Evolutionary conservation across 2,329 filamentous ascomycete genomes (phyloP), one percentile per base, ranked within the genome.

Genomic region (Diaporthe citriasiana): DNA sequence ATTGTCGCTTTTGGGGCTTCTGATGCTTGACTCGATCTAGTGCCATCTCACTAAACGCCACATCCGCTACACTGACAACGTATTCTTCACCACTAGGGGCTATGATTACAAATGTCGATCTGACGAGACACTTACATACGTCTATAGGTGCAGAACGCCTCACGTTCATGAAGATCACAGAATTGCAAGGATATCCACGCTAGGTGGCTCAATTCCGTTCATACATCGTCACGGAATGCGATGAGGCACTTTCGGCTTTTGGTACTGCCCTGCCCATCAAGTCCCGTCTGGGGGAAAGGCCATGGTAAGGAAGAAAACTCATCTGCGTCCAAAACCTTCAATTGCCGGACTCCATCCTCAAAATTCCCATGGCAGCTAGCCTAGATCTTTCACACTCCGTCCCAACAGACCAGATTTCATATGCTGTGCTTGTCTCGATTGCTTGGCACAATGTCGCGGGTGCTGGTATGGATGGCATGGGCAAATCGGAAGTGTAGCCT

Each of bases 101-200:
- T 17, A 83, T 86, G 17, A 87, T 78, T 10, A 84, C 84, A 79
- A 87, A 87, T 3, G 86, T 85, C 75, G 87, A 76, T 56, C 63
- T 77, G 53, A 63, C 77, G 0, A 71, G 76, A n/a, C 7, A 51
- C 19, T 76, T 38, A 12, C 38, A 10, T 38, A 10, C 77, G 59
- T 71, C 78, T 38, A 77, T 77, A 8, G 89, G 84, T 1, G 83
- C 88, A 68, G 81, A 81, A 73, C 85, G 84, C 40, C 77, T 78
- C 17, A 87, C 87, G 42, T 86, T 82, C 0, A 87, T 89, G 1
- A 87, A 87, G 42, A 86, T 82, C 0, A 88, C 89, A 1, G 88
- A 4, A 89, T 87, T 4, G 89, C 78, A 35, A 87, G 78, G 15
- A 86, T 82, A 74, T 87, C 85, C 82, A 85, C 75, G 3, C 75